These are phyloP conservation scores for Chlorella vulgaris DNA, from an alignment of 139 green algal genomes.

Conservation along the genomic window DNA sequence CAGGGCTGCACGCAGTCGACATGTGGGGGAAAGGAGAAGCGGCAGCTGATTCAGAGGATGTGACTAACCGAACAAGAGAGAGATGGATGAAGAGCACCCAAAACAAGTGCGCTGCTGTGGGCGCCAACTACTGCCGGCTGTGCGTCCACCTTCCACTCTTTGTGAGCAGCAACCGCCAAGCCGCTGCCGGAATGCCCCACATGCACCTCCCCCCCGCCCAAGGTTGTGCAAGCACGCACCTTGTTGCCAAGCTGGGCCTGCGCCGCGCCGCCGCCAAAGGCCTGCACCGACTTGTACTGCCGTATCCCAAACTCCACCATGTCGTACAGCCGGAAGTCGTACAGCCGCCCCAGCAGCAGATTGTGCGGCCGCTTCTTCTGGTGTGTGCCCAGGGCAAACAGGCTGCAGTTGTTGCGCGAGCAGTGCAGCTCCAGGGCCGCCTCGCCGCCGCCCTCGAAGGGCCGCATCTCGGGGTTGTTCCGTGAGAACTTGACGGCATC, in stretches of 20 bases:
- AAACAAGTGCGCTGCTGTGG: too few species aligned
- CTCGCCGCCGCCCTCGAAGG: slow-evolving; percentile 90
- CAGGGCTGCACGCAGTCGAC: slow-evolving; percentile 60
- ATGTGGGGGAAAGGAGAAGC: background rate
- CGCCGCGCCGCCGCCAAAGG: slow-evolving; percentile 42
- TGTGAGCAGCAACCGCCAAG: too few species aligned
- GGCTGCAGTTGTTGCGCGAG: slow-evolving; percentile 57
- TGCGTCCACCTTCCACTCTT: too few species aligned
- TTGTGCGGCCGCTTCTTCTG: slow-evolving; percentile 98
- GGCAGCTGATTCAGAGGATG: too few species aligned
- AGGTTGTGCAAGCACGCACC: slow-evolving; percentile 23
- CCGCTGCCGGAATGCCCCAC: background rate
- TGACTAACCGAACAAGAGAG: too few species aligned
- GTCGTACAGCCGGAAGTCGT: slow-evolving; percentile 89
- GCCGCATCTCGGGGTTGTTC: slow-evolving; percentile 84
- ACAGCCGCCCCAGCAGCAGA: slow-evolving; percentile 91
- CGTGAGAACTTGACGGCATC: slow-evolving; percentile 75
- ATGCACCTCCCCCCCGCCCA: background rate
- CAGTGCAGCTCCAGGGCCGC: slow-evolving; percentile 68
- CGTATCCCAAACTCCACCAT: slow-evolving; percentile 81
- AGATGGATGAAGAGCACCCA: too few species aligned
- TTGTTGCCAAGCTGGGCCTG: slow-evolving; percentile 60
- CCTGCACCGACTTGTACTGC: slow-evolving; percentile 57
- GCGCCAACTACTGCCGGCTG: too few species aligned
- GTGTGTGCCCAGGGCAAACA: slow-evolving; percentile 87